Conservation (phyloP, 805 yeast genomes). For the Kodamaea kaohsiungensis region DNA sequence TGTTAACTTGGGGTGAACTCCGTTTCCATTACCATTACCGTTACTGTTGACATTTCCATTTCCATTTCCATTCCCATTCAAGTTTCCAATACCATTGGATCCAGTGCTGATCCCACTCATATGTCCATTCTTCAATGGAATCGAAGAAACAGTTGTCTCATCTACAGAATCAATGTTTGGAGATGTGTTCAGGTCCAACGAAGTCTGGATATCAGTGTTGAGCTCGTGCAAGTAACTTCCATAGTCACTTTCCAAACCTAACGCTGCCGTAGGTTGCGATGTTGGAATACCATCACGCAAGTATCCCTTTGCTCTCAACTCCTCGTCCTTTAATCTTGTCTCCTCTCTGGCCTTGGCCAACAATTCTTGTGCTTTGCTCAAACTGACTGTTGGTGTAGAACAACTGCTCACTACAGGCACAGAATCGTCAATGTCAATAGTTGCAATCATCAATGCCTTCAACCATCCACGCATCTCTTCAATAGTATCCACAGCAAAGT, state of each 20-base stretch:
- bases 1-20: slow-evolving; percentile 28
- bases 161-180: slow-evolving; percentile 33
- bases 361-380: slow-evolving; percentile 83
- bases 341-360: slow-evolving; percentile 81
- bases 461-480: slow-evolving; percentile 96
- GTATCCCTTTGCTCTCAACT: slow-evolving; percentile 44
- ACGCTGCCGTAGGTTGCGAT: neutral
- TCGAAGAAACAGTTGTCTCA: slow-evolving; percentile 33
- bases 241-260: slow-evolving; percentile 12
- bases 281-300: slow-evolving; percentile 24
- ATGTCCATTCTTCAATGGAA: slow-evolving; percentile 7
- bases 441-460: slow-evolving; percentile 91
- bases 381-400: slow-evolving; percentile 91
- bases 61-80: neutral
- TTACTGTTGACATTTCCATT: neutral
- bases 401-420: slow-evolving; percentile 92
- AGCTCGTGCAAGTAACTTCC: slow-evolving; percentile 13
- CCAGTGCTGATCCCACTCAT: slow-evolving; percentile 1
- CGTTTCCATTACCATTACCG: neutral
- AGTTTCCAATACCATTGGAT: slow-evolving; percentile 21
- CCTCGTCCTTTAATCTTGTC: slow-evolving; percentile 56
- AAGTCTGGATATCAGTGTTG: slow-evolving; percentile 22
- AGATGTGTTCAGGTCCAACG: slow-evolving; percentile 30
- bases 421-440: slow-evolving; percentile 91
- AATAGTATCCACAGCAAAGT: slow-evolving; percentile 88